Evolutionary conservation across 768 basidiomycete genomes (phyloP).

Genomic region (Phylloporus arenicola): DNA sequence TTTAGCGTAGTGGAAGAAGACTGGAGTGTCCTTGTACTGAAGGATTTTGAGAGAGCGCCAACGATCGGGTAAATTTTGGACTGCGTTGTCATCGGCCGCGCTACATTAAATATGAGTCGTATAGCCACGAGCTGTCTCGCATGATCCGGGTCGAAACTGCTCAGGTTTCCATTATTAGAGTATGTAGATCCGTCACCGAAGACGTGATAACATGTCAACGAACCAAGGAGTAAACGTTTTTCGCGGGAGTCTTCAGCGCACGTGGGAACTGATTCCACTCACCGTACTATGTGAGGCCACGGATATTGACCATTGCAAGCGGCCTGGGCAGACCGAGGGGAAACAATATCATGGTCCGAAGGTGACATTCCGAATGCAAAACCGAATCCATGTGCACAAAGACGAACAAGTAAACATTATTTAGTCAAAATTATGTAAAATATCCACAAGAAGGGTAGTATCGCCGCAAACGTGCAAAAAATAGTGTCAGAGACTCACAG

Average conservation of each 20-base stretch:
- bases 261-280: background rate
- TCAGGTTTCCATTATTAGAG: background rate
- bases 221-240: background rate
- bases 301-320: background rate
- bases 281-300: background rate
- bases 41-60: background rate
- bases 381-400: slow-evolving; percentile 8
- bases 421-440: slow-evolving; percentile 6
- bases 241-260: background rate
- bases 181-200: background rate
- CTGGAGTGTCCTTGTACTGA: background rate
- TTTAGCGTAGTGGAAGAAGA: no score
- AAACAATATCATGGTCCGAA: background rate
- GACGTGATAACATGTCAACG: background rate
- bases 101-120: background rate
- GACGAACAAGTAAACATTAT: slow-evolving; percentile 11
- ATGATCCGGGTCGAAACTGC: background rate
- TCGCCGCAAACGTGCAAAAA: background rate
- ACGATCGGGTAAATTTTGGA: background rate
- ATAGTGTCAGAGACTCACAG: slow-evolving; percentile 7
- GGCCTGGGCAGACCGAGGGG: background rate
- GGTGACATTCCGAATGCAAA: slow-evolving; percentile 1
- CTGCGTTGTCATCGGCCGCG: background rate
- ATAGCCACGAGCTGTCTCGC: background rate
- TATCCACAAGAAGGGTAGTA: slow-evolving; percentile 4